These are phyloP conservation scores for Eutrema heterophyllum DNA, from an alignment of 345 rosid genomes.

Conservation along the genomic window DNA sequence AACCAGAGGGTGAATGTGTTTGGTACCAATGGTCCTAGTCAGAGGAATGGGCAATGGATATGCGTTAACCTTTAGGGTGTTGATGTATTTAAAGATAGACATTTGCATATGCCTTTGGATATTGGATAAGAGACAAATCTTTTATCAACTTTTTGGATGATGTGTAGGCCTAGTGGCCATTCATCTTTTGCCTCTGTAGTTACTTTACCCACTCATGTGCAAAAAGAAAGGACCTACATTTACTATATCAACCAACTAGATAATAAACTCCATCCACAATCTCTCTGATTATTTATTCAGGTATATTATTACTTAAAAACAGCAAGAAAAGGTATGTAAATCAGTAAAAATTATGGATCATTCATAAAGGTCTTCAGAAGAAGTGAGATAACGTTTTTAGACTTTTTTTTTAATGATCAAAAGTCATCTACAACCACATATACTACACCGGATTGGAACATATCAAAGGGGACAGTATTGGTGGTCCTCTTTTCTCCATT, in stretches of 20 bases:
- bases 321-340: neutral
- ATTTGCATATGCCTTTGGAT: constrained; percentile 19
- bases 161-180: constrained; percentile 26
- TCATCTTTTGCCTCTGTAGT: constrained; percentile 6
- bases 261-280: neutral
- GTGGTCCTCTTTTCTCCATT: constrained; percentile 20
- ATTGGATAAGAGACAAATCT: constrained; percentile 30
- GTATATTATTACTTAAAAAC: neutral
- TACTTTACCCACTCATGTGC: constrained; percentile 6
- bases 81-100: constrained; percentile 23
- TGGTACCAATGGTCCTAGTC: constrained; percentile 21
- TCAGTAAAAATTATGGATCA: neutral
- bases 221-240: neutral
- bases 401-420: neutral
- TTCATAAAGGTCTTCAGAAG: neutral
- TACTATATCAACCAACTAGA: neutral
- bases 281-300: neutral
- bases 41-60: constrained; percentile 47
- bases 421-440: constrained; percentile 19
- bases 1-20: constrained; percentile 39
- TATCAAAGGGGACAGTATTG: neutral
- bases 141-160: constrained; percentile 6
- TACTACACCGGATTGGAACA: constrained; percentile 1
- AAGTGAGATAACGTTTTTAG: neutral
- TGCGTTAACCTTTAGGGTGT: constrained; percentile 13